phyloP scores from a whole-genome alignment of 1,284 basidiomycete genomes.

The Pisolithus thermaeus region DNA sequence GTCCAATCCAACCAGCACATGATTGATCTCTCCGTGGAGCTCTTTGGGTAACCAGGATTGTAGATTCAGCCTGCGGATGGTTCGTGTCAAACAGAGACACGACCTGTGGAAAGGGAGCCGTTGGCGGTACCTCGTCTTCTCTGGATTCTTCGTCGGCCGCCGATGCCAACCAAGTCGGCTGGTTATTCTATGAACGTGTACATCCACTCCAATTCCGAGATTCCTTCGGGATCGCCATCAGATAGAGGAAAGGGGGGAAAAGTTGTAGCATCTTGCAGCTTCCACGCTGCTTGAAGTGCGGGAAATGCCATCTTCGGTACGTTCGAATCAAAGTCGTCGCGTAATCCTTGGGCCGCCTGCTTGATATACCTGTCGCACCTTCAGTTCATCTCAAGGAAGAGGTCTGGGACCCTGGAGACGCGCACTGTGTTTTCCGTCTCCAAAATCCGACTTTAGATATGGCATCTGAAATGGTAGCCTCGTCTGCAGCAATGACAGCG shows the following conservation, averaged over 20 bases:
- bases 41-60: slow-evolving; percentile 87
- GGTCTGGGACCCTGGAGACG: slow-evolving; percentile 3
- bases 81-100: not conserved
- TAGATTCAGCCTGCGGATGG: slow-evolving; percentile 63
- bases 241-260: not conserved
- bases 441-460: slow-evolving; percentile 94
- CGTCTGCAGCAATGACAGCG: slow-evolving; percentile 63
- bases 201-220: slow-evolving; percentile 93
- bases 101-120: not conserved
- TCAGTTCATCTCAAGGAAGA: not conserved
- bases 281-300: slow-evolving; percentile 80
- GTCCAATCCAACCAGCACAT: slow-evolving; percentile 87
- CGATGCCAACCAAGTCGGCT: slow-evolving; percentile 91
- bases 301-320: slow-evolving; percentile 90
- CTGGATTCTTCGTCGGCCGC: slow-evolving; percentile 77
- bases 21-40: slow-evolving; percentile 80
- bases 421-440: slow-evolving; percentile 77
- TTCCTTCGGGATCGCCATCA: slow-evolving; percentile 48
- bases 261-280: slow-evolving; percentile 48
- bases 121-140: slow-evolving; percentile 67
- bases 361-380: slow-evolving; percentile 59
- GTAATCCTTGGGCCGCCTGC: slow-evolving; percentile 59
- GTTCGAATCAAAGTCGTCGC: slow-evolving; percentile 70
- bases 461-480: slow-evolving; percentile 58
- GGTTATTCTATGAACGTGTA: slow-evolving; percentile 93